These are phyloP conservation scores for Gaultheria prostrata DNA, from an alignment of 148 eudicot genomes.

Conservation along the genomic window DNA sequence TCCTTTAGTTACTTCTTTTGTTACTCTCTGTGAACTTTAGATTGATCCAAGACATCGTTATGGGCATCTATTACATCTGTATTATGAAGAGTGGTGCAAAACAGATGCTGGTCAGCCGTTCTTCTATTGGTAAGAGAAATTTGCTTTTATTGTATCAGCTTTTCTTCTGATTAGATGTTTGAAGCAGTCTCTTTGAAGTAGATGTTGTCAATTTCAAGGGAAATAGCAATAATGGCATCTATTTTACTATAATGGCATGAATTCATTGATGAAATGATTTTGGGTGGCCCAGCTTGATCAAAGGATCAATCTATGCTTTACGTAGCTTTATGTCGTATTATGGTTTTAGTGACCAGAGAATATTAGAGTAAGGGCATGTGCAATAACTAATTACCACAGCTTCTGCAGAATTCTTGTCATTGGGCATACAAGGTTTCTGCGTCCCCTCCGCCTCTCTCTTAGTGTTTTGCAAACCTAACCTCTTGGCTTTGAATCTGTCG, in stretches of 20 bases:
- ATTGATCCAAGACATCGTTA: constrained; percentile 97
- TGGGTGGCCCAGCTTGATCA: neutral
- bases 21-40: constrained; percentile 32
- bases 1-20: neutral
- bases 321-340: neutral
- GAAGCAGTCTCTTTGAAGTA: neutral
- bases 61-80: constrained; percentile 80
- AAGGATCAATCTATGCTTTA: neutral
- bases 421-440: neutral
- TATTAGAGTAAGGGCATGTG: neutral
- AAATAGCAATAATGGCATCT: neutral
- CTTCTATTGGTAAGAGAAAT: constrained; percentile 75
- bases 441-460: neutral
- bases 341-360: neutral
- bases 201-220: neutral
- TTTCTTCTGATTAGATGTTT: neutral
- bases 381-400: neutral
- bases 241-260: neutral
- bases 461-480: neutral
- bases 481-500: neutral
- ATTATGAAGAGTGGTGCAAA: constrained; percentile 80
- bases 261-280: neutral
- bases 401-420: neutral
- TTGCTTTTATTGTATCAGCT: neutral
- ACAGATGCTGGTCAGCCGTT: constrained; percentile 82